Base-by-base conservation (phyloP, 257 asterid species). In the Rauvolfia tetraphylla region DNA sequence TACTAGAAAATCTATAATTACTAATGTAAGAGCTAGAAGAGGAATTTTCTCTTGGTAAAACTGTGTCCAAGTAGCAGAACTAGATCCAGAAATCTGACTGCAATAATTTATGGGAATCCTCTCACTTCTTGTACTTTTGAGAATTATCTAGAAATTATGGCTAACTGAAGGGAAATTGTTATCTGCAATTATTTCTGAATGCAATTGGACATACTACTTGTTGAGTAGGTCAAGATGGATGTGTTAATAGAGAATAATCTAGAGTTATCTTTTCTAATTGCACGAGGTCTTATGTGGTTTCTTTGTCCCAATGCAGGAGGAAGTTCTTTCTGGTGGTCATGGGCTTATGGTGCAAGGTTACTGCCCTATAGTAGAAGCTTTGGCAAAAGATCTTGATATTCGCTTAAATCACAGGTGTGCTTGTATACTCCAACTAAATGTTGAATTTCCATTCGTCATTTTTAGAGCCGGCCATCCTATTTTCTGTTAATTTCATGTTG, bases 311-410 rank as follows among this genome's bases (percentile, higher is more conserved):
- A 72, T 86, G 79, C 91, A 95, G 99, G 99, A 95, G 85, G 80
- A 88, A 79, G 96, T 95, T 78, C 98, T 95, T 75, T 82, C 99
- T 39, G 98, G 99, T 78, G 98, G 99, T 76, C 99, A 95, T 81
- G 99, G 99, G 77, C 96, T 95, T 66, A 93, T 95, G 99, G 97
- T 95, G 78, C 97, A 93, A 85, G 99, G 98, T 79, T 95, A 95
- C 74, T 82, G 84, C 80, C 99, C 99, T 5, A 88, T 95, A 63
- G 84, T 95, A 71, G 85, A 89, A 87, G 87, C 90, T 53, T 76
- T 95, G 83, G 84, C 99, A 7, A 84, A 84, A 83, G 97, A 88
- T 79, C 81, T 91, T 51, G 97, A 93, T 75, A 91, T 95, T 75
- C 97, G 97, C 79, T 84, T 95, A 83, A 91, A 85, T 86, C 97